Evolutionary conservation across 2,329 filamentous ascomycete genomes (phyloP), one percentile per base, ranked within the genome.

Genomic region (Hymenoscyphus linearis): DNA sequence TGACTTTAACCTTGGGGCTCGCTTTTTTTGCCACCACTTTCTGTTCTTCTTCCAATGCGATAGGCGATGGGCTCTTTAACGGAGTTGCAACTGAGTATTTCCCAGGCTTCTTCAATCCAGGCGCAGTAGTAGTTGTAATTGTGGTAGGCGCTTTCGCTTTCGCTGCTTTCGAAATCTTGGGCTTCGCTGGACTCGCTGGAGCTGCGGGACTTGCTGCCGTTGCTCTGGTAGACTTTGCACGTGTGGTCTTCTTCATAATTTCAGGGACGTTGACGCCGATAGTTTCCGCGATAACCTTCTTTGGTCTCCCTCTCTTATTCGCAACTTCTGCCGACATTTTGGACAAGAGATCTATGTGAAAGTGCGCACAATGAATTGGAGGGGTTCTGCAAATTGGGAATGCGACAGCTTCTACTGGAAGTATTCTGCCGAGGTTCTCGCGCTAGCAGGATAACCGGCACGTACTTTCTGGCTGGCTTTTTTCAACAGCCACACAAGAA

Each of bases 251-350:
- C 54, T 63, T 66, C 22, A 44, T 52, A 18, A 52, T 36, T 40
- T 65, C 62, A 27, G 60, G 37, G 16, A 66, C 34, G 55, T 68
- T 66, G 22, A 63, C 55, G 26, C 66, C 66, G 12, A 68, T 47
- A 9, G 62, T 35, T n/a, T 69, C 68, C n/a, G 62, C 40, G 36
- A 68, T 63, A 44, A 69, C 63, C 66, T 72, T 72, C 63, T 67
- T 68, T 0, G 70, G 69, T 57, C 69, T 65, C 14, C 69, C 70
- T 55, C 69, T 67, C 61, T 71, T 71, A 62, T 70, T 70, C 6
- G 64, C 67, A 18, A 66, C 61, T 58, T 69, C 67, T 53, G 68
- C 58, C 59, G 67, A 69, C 65, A 69, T 69, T 22, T 14, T 65
- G 36, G 22, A 13, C 27, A 31, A 31, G 10, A 31, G 55, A 53